Percentiles rank a stretch among this genome's conserved stretches.
Evolutionary conservation across 192 early-diverging fungal genomes (phyloP).

Genomic region (Irineochytrium annulatum): DNA sequence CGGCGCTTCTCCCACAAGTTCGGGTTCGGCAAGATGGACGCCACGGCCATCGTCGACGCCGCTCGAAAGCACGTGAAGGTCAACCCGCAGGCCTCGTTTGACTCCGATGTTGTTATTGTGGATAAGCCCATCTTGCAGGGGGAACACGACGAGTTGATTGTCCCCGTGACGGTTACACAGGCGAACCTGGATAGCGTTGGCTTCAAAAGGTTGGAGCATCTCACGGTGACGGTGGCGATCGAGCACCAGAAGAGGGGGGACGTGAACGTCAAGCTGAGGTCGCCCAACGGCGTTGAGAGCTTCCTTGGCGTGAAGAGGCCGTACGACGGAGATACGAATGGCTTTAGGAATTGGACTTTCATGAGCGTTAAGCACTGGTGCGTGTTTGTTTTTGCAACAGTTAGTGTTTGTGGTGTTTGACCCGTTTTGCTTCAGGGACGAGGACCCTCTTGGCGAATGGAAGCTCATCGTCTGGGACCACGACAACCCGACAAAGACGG

Average conservation of each 20-base stretch:
- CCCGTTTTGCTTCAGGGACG: constrained; percentile 63
- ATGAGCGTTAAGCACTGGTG: constrained; percentile 97
- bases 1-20: constrained; percentile 87
- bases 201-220: constrained; percentile 71
- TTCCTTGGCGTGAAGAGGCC: constrained; percentile 62
- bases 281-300: constrained; percentile 64
- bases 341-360: constrained; percentile 86
- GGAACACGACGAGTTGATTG: neutral
- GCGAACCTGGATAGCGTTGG: too few relatives aligned
- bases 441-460: constrained; percentile 83
- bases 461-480: constrained; percentile 33
- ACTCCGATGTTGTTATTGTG: constrained; percentile 36
- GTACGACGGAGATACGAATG: constrained; percentile 61
- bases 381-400: constrained; percentile 6
- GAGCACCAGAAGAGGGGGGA: constrained; percentile 80
- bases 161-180: constrained; percentile 7
- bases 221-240: constrained; percentile 82
- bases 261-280: constrained; percentile 75
- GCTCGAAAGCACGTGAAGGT: constrained; percentile 67
- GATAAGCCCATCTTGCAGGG: constrained; percentile 51
- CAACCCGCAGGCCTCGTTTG: constrained; percentile 57
- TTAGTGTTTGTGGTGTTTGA: neutral
- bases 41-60: constrained; percentile 71
- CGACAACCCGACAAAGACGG: constrained; percentile 16
- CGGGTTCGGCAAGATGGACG: constrained; percentile 90